Conservation (phyloP, 495 filamentous ascomycete genomes). For the Corynascus novoguineensis region DNA sequence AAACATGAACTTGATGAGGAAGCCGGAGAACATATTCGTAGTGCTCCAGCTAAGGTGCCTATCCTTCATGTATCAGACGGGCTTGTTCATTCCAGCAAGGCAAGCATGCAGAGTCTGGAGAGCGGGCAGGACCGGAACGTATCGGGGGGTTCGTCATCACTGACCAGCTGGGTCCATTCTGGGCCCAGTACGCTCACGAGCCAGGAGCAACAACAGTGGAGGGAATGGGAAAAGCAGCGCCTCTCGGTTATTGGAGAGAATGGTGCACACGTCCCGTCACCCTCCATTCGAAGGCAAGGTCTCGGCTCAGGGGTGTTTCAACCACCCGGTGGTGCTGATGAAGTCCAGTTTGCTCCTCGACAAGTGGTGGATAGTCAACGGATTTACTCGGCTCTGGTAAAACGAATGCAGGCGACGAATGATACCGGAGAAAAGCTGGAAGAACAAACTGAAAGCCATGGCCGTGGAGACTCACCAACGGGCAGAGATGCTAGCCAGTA, state of each 20-base stretch:
- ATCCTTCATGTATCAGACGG: conserved; percentile 38
- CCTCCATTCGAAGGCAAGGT: conserved; percentile 30
- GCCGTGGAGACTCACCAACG: background rate
- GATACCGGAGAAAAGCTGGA: background rate
- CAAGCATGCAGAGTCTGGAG: conserved; percentile 48
- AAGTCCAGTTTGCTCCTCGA: background rate
- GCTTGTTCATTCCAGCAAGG: conserved; percentile 40
- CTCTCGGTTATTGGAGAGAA: conserved; percentile 64
- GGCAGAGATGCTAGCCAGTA: background rate
- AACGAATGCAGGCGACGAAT: conserved; percentile 46
- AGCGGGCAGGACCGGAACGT: conserved; percentile 43
- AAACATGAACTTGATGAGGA: background rate
- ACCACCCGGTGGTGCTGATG: background rate
- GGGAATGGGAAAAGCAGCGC: conserved; percentile 50
- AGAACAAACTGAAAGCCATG: background rate
- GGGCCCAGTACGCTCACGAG: conserved; percentile 42
- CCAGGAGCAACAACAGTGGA: conserved; percentile 32
- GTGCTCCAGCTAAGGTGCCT: conserved; percentile 39
- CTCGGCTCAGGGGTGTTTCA: conserved; percentile 19
- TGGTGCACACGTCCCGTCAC: conserved; percentile 44
- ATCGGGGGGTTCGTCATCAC: conserved; percentile 55
- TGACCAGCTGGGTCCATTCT: conserved; percentile 73
- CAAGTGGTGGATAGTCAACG: conserved; percentile 54
- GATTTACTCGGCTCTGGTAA: conserved; percentile 70
- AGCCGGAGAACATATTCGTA: conserved; percentile 35